phyloP scores from a whole-genome alignment of 2,329 filamentous ascomycete species.

The Calonectria honghensis region DNA sequence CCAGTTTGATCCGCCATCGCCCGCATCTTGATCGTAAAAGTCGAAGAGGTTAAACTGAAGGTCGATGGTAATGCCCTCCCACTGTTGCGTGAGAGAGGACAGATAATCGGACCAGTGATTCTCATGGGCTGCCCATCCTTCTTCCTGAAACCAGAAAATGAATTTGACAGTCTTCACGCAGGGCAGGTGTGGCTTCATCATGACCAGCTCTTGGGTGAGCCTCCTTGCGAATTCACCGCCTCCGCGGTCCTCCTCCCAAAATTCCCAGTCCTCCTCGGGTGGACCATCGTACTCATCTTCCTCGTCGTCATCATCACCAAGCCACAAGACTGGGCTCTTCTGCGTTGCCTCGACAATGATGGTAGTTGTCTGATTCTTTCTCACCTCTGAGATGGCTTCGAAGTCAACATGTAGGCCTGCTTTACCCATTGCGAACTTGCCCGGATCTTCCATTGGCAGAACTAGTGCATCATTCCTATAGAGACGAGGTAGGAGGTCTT shows the following conservation, averaged over 20 bases:
- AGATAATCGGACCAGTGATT: neutral
- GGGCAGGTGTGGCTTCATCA: constrained; percentile 25
- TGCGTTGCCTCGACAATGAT: constrained; percentile 22
- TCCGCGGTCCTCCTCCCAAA: neutral
- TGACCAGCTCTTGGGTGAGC: constrained; percentile 16
- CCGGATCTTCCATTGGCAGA: constrained; percentile 30
- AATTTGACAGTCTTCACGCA: constrained; percentile 21
- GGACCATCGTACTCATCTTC: neutral
- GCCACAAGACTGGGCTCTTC: neutral
- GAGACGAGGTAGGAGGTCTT: constrained; percentile 24
- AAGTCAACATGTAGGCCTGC: neutral
- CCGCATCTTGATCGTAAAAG: constrained; percentile 15
- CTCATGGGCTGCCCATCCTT: neutral
- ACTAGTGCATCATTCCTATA: constrained; percentile 33
- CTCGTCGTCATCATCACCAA: neutral
- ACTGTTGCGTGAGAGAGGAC: neutral
- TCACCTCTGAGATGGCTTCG: constrained; percentile 7
- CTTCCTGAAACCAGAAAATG: constrained; percentile 20
- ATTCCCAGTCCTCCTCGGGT: neutral
- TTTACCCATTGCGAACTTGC: neutral
- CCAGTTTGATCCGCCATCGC: constrained; percentile 25
- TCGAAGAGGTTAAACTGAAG: constrained; percentile 35
- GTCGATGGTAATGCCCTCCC: neutral
- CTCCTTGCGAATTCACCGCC: neutral
- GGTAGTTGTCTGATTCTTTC: constrained; percentile 13